Base-by-base conservation (phyloP, 2,329 filamentous ascomycete species). In the Trichophyton mentagrophytes region DNA sequence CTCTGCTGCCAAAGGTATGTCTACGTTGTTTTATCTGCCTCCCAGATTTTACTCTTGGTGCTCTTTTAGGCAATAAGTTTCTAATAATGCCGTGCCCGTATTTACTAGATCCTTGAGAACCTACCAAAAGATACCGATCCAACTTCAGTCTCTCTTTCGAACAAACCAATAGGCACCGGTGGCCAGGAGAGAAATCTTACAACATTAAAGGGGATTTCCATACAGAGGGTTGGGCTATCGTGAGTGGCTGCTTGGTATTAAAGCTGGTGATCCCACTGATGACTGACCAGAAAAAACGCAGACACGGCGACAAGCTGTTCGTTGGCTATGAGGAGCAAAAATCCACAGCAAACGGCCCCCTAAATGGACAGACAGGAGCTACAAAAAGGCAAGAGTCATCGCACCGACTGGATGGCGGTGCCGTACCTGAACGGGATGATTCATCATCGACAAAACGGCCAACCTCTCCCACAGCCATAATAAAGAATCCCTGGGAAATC, bases 401-500 rank as follows among this genome's bases (percentile, higher is more conserved):
- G 9, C 69, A 71, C 33, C 74, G 74, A 55, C 63, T 76, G 36
- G 73, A 76, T 63, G 74, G 74, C 40, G 67, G 70, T 3, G 65
- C 69, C 1, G 67, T 74, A 11, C 65, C 70, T 7, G 66, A 69
- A 60, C 64, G 67, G 44, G 86, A 92, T 69, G 82, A 87, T 65
- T 73, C 83, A 2, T 82, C 84, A 49, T 80, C 84, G 64, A 82
- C 85, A 57, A 78, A 77, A 11, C 78, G 78, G 59, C 76, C 82
- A 49, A 79, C 77, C 3, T 81, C 81, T 1, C 79, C 82, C 3
- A 77, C 77, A 11, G 74, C 83, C 58, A 78, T 84, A 59, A 86
- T 91, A 68, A 89, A 87, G 73, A 96, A 93, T 65, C 89, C 90
- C 0, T 97, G 93, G 93, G 93, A 99, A 70, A 83, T 87, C 7